Evolutionary conservation across 148 eudicot genomes (phyloP).

Genomic region (Mesembryanthemum crystallinum): DNA sequence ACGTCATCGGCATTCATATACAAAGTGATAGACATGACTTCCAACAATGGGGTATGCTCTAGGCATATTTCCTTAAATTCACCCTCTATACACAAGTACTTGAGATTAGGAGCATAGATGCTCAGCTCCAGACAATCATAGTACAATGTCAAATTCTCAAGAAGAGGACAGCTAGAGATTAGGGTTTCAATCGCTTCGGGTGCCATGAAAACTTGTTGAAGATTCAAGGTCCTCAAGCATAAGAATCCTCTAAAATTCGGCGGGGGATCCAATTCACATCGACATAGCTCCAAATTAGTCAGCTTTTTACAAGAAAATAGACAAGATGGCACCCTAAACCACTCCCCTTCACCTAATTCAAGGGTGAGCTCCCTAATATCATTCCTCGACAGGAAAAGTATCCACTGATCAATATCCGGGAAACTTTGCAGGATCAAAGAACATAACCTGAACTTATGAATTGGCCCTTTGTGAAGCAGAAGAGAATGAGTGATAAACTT

Average conservation of each 20-base stretch:
- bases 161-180: slow-evolving; percentile 57
- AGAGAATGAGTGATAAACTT: slow-evolving; percentile 55
- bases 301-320: slow-evolving; percentile 51
- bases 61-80: slow-evolving; percentile 67
- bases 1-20: slow-evolving; percentile 70
- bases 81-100: slow-evolving; percentile 62
- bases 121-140: slow-evolving; percentile 63
- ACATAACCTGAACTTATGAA: slow-evolving; percentile 55
- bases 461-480: slow-evolving; percentile 70
- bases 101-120: slow-evolving; percentile 67
- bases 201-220: slow-evolving; percentile 61
- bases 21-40: slow-evolving; percentile 49
- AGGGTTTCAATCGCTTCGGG: slow-evolving; percentile 58
- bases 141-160: slow-evolving; percentile 65
- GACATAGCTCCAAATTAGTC: slow-evolving; percentile 60
- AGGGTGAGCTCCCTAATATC: slow-evolving; percentile 57
- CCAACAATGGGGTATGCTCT: slow-evolving; percentile 51
- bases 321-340: slow-evolving; percentile 69
- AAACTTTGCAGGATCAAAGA: slow-evolving; percentile 49
- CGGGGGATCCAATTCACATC: slow-evolving; percentile 73
- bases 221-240: slow-evolving; percentile 50
- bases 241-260: slow-evolving; percentile 49
- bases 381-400: slow-evolving; percentile 67
- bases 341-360: slow-evolving; percentile 65
- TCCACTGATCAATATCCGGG: slow-evolving; percentile 75